Conservation (phyloP, 2,329 filamentous ascomycete species). For the Thielaviopsis musarum region DNA sequence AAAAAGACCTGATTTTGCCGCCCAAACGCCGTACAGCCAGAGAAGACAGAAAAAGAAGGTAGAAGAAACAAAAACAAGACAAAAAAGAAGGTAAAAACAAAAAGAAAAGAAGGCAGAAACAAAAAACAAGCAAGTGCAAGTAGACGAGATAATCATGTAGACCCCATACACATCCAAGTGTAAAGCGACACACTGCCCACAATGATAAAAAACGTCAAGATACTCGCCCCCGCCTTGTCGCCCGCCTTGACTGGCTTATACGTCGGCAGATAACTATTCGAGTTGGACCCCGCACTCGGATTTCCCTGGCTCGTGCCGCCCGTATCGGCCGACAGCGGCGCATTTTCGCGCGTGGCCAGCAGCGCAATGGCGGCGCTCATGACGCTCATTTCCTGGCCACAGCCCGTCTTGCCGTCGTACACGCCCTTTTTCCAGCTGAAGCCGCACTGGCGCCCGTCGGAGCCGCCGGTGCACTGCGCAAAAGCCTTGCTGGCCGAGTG, state of each 20-base stretch:
- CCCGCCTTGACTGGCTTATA: slow-evolving; percentile 24
- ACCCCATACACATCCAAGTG: slow-evolving; percentile 8
- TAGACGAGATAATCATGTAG: background rate
- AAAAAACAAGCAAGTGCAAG: background rate
- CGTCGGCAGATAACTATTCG: slow-evolving; percentile 20
- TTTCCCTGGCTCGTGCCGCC: slow-evolving; percentile 36
- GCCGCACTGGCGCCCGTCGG: slow-evolving; percentile 32
- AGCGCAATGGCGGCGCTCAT: slow-evolving; percentile 37
- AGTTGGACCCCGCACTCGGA: slow-evolving; percentile 24
- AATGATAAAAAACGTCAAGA: slow-evolving; percentile 29
- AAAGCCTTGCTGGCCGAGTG: slow-evolving; percentile 37
- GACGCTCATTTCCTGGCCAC: slow-evolving; percentile 44
- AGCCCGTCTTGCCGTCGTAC: slow-evolving; percentile 38
- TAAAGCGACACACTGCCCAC: slow-evolving; percentile 13
- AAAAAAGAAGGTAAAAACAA: background rate
- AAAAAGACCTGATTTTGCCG: background rate
- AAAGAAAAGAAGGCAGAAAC: background rate
- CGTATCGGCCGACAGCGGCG: slow-evolving; percentile 27
- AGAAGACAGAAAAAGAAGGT: background rate
- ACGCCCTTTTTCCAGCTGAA: slow-evolving; percentile 33
- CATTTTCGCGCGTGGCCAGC: slow-evolving; percentile 25
- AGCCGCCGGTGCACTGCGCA: slow-evolving; percentile 35
- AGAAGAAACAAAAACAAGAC: background rate
- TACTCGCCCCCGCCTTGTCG: slow-evolving; percentile 31
- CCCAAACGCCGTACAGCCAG: background rate